Evolutionary conservation across 768 basidiomycete species (phyloP).

Genomic region (Termitomyces sp.): DNA sequence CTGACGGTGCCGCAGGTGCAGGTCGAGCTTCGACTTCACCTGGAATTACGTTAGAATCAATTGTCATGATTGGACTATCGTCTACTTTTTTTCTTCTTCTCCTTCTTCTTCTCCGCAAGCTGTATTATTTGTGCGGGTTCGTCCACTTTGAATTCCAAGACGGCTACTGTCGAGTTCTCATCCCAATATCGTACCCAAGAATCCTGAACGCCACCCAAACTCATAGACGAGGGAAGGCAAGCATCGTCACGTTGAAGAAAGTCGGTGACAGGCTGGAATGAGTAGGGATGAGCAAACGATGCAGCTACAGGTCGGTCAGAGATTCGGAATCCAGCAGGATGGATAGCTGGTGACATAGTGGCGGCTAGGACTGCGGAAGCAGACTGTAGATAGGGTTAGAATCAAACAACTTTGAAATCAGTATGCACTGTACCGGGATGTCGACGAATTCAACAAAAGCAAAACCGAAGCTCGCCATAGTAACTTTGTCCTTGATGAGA

Average conservation of each 20-base stretch:
- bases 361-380: conserved; percentile 77
- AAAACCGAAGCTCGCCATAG: conserved; percentile 87
- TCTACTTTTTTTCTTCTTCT: conserved; percentile 57
- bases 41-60: background rate
- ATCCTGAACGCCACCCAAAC: conserved; percentile 67
- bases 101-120: conserved; percentile 38
- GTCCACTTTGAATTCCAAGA: conserved; percentile 77
- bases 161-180: conserved; percentile 69
- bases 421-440: conserved; percentile 49
- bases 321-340: conserved; percentile 93
- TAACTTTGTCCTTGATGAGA: conserved; percentile 84
- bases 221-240: conserved; percentile 59
- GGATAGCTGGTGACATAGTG: conserved; percentile 81
- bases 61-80: background rate
- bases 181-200: conserved; percentile 91
- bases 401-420: background rate
- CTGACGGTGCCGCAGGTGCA: conserved; percentile 48
- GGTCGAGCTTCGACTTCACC: conserved; percentile 27
- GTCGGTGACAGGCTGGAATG: conserved; percentile 79
- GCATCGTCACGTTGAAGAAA: conserved; percentile 73
- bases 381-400: conserved; percentile 42
- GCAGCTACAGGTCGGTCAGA: conserved; percentile 84
- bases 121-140: conserved; percentile 36
- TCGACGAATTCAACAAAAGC: conserved; percentile 92
- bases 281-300: conserved; percentile 89